Evolutionary conservation across 2,329 filamentous ascomycete species (phyloP).

Genomic region (Arachnomyces sp.): DNA sequence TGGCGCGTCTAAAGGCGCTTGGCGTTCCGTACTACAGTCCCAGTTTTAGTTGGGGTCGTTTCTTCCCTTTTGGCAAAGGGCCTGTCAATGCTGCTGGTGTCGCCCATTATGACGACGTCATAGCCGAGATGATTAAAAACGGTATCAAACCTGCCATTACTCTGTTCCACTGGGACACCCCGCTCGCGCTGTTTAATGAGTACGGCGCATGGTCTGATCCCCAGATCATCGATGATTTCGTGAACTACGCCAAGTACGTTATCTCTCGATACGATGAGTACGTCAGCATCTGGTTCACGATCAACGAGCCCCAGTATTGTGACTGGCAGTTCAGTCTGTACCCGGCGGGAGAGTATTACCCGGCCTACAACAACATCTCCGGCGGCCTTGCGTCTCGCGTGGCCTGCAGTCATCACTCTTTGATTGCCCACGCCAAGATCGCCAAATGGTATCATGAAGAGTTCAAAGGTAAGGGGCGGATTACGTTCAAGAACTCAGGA

Average conservation of each 20-base stretch:
- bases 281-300: constrained; percentile 35
- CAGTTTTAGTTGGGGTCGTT: constrained; percentile 32
- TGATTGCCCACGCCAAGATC: constrained; percentile 38
- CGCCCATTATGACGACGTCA: constrained; percentile 34
- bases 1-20: constrained; percentile 14
- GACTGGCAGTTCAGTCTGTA: constrained; percentile 43
- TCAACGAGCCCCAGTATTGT: constrained; percentile 40
- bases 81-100: constrained; percentile 30
- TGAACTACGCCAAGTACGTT: constrained; percentile 38
- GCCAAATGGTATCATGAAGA: constrained; percentile 41
- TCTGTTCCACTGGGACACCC: constrained; percentile 39
- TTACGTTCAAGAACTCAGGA: constrained; percentile 38
- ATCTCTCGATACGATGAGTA: constrained; percentile 34
- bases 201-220: constrained; percentile 35
- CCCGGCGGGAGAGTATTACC: constrained; percentile 39
- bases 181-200: constrained; percentile 34
- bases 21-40: constrained; percentile 28
- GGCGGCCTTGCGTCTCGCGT: constrained; percentile 35
- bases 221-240: constrained; percentile 35
- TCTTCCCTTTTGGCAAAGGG: constrained; percentile 32
- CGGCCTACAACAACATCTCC: constrained; percentile 36
- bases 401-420: constrained; percentile 38
- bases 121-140: constrained; percentile 26
- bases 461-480: constrained; percentile 35
- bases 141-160: constrained; percentile 30